Conservation (phyloP, 129 eudicot species). For the Centaurea solstitialis region DNA sequence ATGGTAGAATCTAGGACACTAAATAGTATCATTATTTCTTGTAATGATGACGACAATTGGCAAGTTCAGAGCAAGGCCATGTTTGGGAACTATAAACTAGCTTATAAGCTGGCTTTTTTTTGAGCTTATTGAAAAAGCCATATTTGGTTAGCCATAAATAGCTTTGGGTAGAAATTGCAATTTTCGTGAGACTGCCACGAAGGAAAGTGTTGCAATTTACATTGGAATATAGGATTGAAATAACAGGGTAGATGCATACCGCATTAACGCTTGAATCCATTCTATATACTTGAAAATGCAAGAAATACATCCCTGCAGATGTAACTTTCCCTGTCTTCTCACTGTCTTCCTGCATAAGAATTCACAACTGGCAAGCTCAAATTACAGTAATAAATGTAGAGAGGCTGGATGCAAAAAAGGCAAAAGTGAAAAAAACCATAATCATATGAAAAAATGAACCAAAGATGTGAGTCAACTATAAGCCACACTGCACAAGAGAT, state of each 20-base stretch:
- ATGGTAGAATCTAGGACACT: not conserved
- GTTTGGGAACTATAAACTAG: not conserved
- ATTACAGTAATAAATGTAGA: not conserved
- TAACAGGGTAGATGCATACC: constrained; percentile 41
- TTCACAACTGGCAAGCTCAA: constrained; percentile 7
- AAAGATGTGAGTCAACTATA: not conserved
- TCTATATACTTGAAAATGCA: constrained; percentile 97
- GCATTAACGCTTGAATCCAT: constrained; percentile 94
- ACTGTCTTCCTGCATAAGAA: constrained; percentile 78
- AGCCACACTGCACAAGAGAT: not conserved
- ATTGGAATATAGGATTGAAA: not conserved
- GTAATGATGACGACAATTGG: not conserved
- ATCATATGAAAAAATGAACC: not conserved
- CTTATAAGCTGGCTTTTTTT: not conserved
- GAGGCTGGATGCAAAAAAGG: not conserved
- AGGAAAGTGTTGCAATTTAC: not conserved
- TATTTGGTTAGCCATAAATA: not conserved
- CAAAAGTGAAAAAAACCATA: not conserved
- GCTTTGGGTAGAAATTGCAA: not conserved
- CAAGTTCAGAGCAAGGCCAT: not conserved
- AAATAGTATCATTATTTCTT: not conserved
- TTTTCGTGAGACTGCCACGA: not conserved
- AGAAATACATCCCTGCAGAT: constrained; percentile 97
- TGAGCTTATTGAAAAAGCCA: not conserved
- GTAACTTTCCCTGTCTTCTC: constrained; percentile 96